phyloP scores from a whole-genome alignment of 352 stramenopile genomes.

The Globisporangium barbulae region DNA sequence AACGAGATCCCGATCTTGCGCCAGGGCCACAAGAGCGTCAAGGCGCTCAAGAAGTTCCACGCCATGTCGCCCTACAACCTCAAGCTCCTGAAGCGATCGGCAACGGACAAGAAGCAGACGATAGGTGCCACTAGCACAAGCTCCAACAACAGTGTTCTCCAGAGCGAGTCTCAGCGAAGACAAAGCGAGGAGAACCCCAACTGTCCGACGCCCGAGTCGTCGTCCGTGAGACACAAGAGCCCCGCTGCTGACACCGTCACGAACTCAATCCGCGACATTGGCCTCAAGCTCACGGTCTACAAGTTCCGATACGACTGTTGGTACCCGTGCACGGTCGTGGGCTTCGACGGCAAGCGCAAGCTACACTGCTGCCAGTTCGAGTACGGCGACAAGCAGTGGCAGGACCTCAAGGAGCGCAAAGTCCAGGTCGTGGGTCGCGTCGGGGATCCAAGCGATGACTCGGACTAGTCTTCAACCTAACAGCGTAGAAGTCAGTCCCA shows the following conservation, averaged over 20 bases:
- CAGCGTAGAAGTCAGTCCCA: neutral
- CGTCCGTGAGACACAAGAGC: neutral
- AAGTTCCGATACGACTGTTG: constrained; percentile 81
- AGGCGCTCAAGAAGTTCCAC: constrained; percentile 60
- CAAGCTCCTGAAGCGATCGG: constrained; percentile 18
- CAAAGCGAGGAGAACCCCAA: constrained; percentile 3
- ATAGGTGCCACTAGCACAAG: neutral
- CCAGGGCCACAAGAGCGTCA: constrained; percentile 63
- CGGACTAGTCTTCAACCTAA: neutral
- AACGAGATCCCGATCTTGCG: constrained; percentile 40
- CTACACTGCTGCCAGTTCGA: constrained; percentile 83
- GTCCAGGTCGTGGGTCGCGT: constrained; percentile 39
- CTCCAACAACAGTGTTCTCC: neutral
- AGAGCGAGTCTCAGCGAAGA: constrained; percentile 3
- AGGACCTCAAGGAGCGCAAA: constrained; percentile 49
- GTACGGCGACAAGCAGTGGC: constrained; percentile 82
- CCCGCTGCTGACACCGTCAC: constrained; percentile 19
- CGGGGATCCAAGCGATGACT: constrained; percentile 1
- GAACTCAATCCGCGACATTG: constrained; percentile 63
- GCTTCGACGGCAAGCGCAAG: constrained; percentile 62
- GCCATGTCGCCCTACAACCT: constrained; percentile 54
- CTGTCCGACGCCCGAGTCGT: neutral
- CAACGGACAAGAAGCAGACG: constrained; percentile 17
- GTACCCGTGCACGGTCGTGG: constrained; percentile 77
- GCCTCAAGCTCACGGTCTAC: constrained; percentile 58